A percentile compares a stretch with the other conserved stretches of the same genome.
phyloP scores from a whole-genome alignment of 208 protist species.

The Crithidia thermophila region DNA sequence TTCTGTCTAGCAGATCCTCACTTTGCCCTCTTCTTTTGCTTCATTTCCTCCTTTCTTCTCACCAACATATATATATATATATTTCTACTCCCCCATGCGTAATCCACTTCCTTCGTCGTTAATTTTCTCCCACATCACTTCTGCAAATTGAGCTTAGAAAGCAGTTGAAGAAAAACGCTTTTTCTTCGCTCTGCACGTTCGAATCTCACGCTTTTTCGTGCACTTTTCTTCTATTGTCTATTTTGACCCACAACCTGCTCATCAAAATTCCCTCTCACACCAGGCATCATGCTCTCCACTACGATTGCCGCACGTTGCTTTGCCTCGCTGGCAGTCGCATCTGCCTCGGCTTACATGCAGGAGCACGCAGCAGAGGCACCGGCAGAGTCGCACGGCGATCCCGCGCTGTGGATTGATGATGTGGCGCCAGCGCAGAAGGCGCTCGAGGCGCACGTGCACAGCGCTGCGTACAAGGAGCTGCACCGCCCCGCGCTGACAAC shows the following conservation, averaged over 20 bases:
- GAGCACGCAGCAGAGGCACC: background rate
- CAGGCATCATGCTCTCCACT: constrained; percentile 36
- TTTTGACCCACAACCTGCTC: background rate
- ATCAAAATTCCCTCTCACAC: background rate
- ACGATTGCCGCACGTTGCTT: constrained; percentile 31
- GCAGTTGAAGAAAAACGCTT: no score
- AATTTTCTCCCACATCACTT: background rate
- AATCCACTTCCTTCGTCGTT: no score
- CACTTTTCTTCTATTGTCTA: background rate
- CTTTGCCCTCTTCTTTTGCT: no score
- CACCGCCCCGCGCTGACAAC: constrained; percentile 83
- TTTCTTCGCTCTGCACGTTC: background rate
- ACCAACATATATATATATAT: no score
- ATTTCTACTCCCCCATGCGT: no score
- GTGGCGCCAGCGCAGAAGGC: constrained; percentile 41
- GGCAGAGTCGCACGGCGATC: background rate
- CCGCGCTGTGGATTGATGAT: constrained; percentile 82
- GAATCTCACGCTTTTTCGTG: background rate
- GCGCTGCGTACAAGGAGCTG: constrained; percentile 82
- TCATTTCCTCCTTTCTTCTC: no score
- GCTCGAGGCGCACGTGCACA: constrained; percentile 54
- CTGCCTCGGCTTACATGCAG: constrained; percentile 33
- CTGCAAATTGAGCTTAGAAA: background rate
- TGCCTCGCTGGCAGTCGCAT: constrained; percentile 38
- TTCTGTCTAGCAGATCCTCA: no score